A percentile compares a stretch with the other conserved stretches of the same genome.
phyloP scores from a whole-genome alignment of 306 rosid genomes.

The Begonia fuchsioides region DNA sequence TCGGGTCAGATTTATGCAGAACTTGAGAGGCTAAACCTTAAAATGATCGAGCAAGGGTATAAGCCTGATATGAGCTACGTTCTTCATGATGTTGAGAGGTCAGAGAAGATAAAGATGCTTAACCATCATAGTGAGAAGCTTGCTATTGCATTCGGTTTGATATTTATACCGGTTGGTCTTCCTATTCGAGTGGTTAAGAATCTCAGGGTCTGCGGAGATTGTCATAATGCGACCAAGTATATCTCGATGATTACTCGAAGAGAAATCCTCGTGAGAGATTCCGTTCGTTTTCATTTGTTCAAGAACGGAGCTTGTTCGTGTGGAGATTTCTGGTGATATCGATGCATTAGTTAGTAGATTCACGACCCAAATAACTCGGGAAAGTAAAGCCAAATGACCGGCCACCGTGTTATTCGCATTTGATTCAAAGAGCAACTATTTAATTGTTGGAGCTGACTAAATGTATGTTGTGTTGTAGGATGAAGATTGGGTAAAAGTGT shows the following conservation, averaged over 20 bases:
- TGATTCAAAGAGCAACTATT: too few species aligned
- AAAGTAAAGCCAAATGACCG: too few species aligned
- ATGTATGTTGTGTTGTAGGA: too few species aligned
- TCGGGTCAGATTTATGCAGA: conserved; percentile 59
- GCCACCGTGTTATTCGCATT: too few species aligned
- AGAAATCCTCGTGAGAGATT: conserved; percentile 85
- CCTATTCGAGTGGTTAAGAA: conserved; percentile 71
- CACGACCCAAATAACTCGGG: too few species aligned
- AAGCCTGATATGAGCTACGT: conserved; percentile 68
- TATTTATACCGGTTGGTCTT: conserved; percentile 55
- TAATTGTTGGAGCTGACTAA: too few species aligned
- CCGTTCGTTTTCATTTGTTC: conserved; percentile 75
- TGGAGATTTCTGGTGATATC: conserved; percentile 76
- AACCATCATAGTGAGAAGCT: conserved; percentile 84
- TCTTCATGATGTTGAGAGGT: conserved; percentile 76
- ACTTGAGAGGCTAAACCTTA: conserved; percentile 43
- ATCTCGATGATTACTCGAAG: conserved; percentile 70
- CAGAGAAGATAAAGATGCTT: conserved; percentile 69
- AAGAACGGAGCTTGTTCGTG: conserved; percentile 80
- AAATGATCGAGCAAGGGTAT: conserved; percentile 64
- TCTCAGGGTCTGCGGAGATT: conserved; percentile 81
- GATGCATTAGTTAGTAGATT: too few species aligned
- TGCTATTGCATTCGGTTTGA: conserved; percentile 80
- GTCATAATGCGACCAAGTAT: conserved; percentile 87
- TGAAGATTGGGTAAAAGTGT: too few species aligned